Percentiles rank a stretch among this genome's conserved stretches.
Conservation (phyloP, 768 basidiomycete species). For the Leccinum imitatum region DNA sequence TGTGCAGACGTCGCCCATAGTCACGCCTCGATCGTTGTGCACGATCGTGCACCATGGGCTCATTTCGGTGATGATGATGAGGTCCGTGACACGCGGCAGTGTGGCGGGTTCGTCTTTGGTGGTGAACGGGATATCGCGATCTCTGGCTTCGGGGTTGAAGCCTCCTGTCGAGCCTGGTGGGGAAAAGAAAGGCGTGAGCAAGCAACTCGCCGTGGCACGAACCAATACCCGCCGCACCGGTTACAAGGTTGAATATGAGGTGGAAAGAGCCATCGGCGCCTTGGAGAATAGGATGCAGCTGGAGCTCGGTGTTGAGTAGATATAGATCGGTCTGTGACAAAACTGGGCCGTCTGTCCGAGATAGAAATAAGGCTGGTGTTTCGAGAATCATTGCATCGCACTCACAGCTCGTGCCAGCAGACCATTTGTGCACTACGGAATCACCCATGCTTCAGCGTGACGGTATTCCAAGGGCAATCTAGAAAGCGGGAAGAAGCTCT, state of each 20-base stretch:
- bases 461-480: not conserved
- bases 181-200: not conserved
- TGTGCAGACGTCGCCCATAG: constrained; percentile 70
- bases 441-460: constrained; percentile 27
- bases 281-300: constrained; percentile 72
- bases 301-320: constrained; percentile 65
- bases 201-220: not conserved
- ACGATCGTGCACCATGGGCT: constrained; percentile 82
- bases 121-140: constrained; percentile 55
- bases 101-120: constrained; percentile 66
- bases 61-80: constrained; percentile 56
- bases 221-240: constrained; percentile 42
- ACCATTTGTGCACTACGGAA: constrained; percentile 33
- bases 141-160: constrained; percentile 57
- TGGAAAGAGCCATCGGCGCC: constrained; percentile 50
- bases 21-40: constrained; percentile 71
- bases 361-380: not conserved
- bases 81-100: constrained; percentile 59
- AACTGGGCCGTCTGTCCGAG: constrained; percentile 43
- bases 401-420: constrained; percentile 38
- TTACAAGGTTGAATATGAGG: constrained; percentile 69
- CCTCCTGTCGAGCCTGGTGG: constrained; percentile 56
- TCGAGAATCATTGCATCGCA: not conserved
- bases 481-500: not conserved
- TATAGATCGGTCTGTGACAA: constrained; percentile 81